A percentile compares a stretch with the other conserved stretches of the same genome.
Conservation (phyloP, 495 filamentous ascomycete genomes). For the Penicillium desertorum region DNA sequence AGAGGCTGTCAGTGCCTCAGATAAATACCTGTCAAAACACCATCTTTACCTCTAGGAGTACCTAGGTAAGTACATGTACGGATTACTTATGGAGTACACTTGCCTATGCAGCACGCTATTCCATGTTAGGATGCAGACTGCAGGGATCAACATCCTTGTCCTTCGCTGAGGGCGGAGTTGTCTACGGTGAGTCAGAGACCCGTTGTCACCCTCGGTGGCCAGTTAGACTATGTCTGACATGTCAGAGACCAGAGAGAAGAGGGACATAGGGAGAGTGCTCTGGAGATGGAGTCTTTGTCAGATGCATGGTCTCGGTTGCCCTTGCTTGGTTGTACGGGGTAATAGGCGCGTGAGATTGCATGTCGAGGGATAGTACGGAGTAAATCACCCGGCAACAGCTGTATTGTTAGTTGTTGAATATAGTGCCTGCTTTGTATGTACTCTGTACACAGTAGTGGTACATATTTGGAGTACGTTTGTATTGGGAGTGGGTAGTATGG, state of each 20-base stretch:
- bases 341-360: constrained; percentile 21
- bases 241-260: constrained; percentile 2
- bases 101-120: constrained; percentile 29
- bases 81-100: not conserved
- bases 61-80: constrained; percentile 2
- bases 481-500: not conserved
- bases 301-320: constrained; percentile 13
- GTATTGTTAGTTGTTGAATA: not conserved
- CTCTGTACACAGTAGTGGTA: not conserved
- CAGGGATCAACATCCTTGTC: constrained; percentile 23
- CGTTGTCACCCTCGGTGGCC: not conserved
- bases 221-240: constrained; percentile 5
- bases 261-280: no score
- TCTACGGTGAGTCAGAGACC: constrained; percentile 25
- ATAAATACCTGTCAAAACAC: not conserved
- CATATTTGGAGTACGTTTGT: constrained; percentile 5
- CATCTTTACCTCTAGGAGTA: not conserved
- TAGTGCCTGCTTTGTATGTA: not conserved
- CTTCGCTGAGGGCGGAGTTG: constrained; percentile 2
- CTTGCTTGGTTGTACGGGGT: constrained; percentile 34
- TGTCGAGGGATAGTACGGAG: not conserved
- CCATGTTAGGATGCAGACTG: constrained; percentile 13
- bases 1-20: not conserved
- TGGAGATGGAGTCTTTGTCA: constrained; percentile 14
- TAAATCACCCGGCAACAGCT: constrained; percentile 1